Conservation (phyloP, 257 asterid genomes). For the Ilex aquifolium region DNA sequence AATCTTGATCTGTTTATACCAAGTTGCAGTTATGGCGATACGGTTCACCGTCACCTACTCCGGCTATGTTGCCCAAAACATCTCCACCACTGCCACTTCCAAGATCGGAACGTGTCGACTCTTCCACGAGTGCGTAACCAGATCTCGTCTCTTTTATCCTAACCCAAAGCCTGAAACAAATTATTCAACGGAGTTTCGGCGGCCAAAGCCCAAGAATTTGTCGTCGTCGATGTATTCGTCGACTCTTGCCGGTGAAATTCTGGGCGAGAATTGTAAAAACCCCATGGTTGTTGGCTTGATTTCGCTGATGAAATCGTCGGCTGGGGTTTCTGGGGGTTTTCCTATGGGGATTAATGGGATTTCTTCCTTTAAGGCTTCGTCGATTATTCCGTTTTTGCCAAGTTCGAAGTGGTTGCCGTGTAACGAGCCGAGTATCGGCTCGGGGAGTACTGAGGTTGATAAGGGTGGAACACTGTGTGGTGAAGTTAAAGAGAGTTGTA, state of each 20-base stretch:
- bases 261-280: slow-evolving; percentile 35
- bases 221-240: slow-evolving; percentile 43
- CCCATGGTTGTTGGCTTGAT: slow-evolving; percentile 50
- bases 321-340: slow-evolving; percentile 16
- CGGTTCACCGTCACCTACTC: slow-evolving; percentile 72
- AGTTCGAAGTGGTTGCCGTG: slow-evolving; percentile 82
- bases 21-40: slow-evolving; percentile 63
- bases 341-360: slow-evolving; percentile 36
- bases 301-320: slow-evolving; percentile 48
- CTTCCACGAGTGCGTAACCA: slow-evolving; percentile 44
- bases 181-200: slow-evolving; percentile 29
- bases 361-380: slow-evolving; percentile 54
- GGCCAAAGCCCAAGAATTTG: slow-evolving; percentile 23
- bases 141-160: slow-evolving; percentile 34
- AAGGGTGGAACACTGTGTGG: slow-evolving; percentile 41
- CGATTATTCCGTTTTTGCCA: slow-evolving; percentile 50
- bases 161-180: slow-evolving; percentile 33
- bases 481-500: not conserved
- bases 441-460: slow-evolving; percentile 37
- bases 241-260: slow-evolving; percentile 36
- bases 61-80: slow-evolving; percentile 63
- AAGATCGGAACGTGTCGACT: slow-evolving; percentile 43
- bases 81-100: slow-evolving; percentile 45
- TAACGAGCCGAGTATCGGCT: slow-evolving; percentile 30
- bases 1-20: slow-evolving; percentile 28